A percentile compares a stretch with the other conserved stretches of the same genome.
Conservation (phyloP, 495 filamentous ascomycete genomes). For the Rostrohypoxylon terebratum region DNA sequence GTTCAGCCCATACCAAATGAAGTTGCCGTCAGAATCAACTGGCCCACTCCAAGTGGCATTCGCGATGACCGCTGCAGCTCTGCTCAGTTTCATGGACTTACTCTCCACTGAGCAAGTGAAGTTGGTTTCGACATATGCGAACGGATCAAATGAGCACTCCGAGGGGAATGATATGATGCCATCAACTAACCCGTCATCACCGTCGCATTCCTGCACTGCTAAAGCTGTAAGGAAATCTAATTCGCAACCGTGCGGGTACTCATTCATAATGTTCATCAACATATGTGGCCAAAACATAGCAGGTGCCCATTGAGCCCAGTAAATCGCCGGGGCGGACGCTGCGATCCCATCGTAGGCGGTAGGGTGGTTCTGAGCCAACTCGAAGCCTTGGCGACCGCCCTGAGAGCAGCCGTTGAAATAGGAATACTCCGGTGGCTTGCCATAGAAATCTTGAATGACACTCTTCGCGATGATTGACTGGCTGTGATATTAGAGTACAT, state of each 20-base stretch:
- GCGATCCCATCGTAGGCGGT: slow-evolving; percentile 57
- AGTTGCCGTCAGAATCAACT: slow-evolving; percentile 29
- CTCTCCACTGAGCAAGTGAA: slow-evolving; percentile 34
- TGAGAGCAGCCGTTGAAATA: slow-evolving; percentile 62
- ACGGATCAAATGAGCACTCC: slow-evolving; percentile 48
- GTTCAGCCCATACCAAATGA: slow-evolving; percentile 43
- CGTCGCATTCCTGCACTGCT: slow-evolving; percentile 54
- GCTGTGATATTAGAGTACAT: neutral
- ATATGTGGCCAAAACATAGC: slow-evolving; percentile 46
- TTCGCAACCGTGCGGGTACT: slow-evolving; percentile 49
- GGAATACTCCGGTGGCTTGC: slow-evolving; percentile 49
- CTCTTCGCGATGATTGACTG: slow-evolving; percentile 52
- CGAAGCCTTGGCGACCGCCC: slow-evolving; percentile 59
- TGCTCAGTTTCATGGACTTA: slow-evolving; percentile 26
- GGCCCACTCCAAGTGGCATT: slow-evolving; percentile 48
- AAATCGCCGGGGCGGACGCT: slow-evolving; percentile 53
- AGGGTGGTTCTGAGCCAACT: slow-evolving; percentile 59
- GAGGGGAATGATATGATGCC: slow-evolving; percentile 48
- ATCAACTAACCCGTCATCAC: slow-evolving; percentile 53
- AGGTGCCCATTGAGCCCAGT: slow-evolving; percentile 44
- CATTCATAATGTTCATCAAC: slow-evolving; percentile 47
- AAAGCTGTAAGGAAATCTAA: slow-evolving; percentile 48
- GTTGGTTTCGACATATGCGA: slow-evolving; percentile 34
- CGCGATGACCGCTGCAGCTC: slow-evolving; percentile 41
- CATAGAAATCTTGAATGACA: slow-evolving; percentile 52